These are phyloP conservation scores for Colletotrichum sp. DNA, from an alignment of 2,329 filamentous ascomycete species.

Conservation along the genomic window DNA sequence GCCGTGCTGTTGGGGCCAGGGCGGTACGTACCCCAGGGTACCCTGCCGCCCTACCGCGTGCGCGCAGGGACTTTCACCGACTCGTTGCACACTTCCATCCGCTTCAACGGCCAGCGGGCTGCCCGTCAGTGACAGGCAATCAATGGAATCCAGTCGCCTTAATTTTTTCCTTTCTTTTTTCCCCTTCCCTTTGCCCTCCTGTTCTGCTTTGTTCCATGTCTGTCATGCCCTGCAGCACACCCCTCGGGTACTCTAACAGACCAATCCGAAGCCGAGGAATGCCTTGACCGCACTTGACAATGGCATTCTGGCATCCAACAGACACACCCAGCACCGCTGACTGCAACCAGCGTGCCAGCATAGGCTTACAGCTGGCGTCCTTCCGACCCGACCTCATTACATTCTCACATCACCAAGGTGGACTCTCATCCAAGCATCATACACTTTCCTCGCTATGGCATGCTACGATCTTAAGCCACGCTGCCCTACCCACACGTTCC, in stretches of 20 bases:
- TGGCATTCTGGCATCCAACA: neutral
- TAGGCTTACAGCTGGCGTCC: neutral
- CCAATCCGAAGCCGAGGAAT: neutral
- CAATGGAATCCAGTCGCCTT: neutral
- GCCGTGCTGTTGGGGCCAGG: slow-evolving; percentile 5
- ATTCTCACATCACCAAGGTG: neutral
- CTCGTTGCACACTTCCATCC: neutral
- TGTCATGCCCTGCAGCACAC: neutral
- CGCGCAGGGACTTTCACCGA: slow-evolving; percentile 19
- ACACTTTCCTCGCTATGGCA: neutral
- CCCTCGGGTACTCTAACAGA: neutral
- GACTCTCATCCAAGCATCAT: slow-evolving; percentile 6
- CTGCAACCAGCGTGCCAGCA: neutral
- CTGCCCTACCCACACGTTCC: neutral
- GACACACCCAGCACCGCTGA: neutral
- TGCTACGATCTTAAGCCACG: slow-evolving; percentile 3
- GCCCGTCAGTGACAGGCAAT: neutral
- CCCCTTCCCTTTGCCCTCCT: neutral
- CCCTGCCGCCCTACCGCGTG: neutral
- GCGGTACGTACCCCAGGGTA: slow-evolving; percentile 7
- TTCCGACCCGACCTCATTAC: neutral
- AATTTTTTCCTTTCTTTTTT: neutral
- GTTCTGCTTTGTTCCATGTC: neutral
- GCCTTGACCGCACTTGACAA: neutral
- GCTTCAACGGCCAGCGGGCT: slow-evolving; percentile 1